Base-by-base conservation (phyloP, 2,329 filamentous ascomycete species). In the Pyricularia grisea region DNA sequence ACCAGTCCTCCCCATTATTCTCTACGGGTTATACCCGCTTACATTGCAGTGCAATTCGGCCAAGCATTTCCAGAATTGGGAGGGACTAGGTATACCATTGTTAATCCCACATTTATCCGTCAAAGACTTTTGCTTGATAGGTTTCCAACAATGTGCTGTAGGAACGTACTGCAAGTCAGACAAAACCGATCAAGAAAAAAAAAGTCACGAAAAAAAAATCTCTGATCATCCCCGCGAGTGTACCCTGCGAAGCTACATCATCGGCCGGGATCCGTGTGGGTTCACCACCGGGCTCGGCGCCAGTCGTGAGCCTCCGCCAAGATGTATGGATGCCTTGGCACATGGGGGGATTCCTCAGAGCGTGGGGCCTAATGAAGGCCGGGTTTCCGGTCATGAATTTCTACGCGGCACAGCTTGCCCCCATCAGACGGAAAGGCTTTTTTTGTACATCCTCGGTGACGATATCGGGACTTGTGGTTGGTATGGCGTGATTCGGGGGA, bases 161-260 rank as follows among this genome's bases (percentile, higher is more conserved):
- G 7, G 28, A n/a, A n/a, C n/a, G 28, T 30, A 5, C 31, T 33
- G 31, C 42, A 20, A 1, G 42, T 50, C 42, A 50, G 42, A n/a
- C 4, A 50, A 36, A 36, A 2, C 33, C 10, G 6, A 36, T 14
- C 33, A 36, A n/a, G 7, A 50, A 50, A 50, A 50, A 50, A 4
- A 50, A 50, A 2, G n/a, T 1, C 12, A 4, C 10, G 10, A 42
- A 50, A 66, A 25, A 36, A 14, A 36, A 50, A 3, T 50, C 33
- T 23, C 7, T 55, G 25, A n/a, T 55, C 23, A 55, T 23, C 33
- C 66, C 66, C 20, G 36, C 66, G 17, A n/a, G 27, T 20, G 66
- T 31, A 23, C 50, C 36, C 42, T 67, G 66, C 66, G 27, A 67
- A 36, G 66, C 66, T 67, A 67, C 66, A 67, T 67, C 66, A 67